These are phyloP conservation scores for Cryptococcus sp. DNA, from an alignment of 1,284 basidiomycete genomes.

Conservation along the genomic window DNA sequence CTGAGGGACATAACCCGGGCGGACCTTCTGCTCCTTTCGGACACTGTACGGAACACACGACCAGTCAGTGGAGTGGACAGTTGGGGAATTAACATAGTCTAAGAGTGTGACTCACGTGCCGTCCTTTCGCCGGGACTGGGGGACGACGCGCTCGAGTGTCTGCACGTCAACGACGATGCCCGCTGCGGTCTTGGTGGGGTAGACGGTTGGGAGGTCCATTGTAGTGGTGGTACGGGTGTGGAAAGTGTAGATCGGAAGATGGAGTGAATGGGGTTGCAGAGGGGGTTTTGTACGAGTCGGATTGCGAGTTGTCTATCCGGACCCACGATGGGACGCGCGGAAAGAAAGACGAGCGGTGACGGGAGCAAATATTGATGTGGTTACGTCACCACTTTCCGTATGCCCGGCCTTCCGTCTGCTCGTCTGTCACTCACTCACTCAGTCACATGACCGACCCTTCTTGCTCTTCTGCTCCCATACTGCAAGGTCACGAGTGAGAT, in stretches of 20 bases:
- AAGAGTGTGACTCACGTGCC: conserved; percentile 67
- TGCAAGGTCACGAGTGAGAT: too few species aligned
- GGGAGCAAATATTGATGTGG: too few species aligned
- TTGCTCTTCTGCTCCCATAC: too few species aligned
- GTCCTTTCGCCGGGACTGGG: conserved; percentile 75
- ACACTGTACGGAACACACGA: conserved; percentile 54
- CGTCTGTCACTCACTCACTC: too few species aligned
- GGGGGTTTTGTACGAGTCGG: neutral
- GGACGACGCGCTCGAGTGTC: conserved; percentile 81
- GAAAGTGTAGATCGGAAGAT: neutral
- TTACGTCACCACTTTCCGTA: too few species aligned
- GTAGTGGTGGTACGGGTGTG: neutral
- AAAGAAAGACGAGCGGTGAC: too few species aligned
- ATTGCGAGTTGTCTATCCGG: too few species aligned
- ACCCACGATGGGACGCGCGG: too few species aligned
- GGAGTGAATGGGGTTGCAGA: too few species aligned
- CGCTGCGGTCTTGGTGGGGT: conserved; percentile 58
- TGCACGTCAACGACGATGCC: conserved; percentile 80
- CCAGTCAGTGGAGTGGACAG: neutral
- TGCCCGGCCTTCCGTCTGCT: too few species aligned
- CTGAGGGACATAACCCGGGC: conserved; percentile 90
- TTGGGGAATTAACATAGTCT: neutral
- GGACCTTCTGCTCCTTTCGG: conserved; percentile 83
- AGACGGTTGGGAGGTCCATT: neutral
- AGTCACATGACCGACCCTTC: too few species aligned